Conservation (phyloP, 305 asterid species). For the Andrographis paniculata region DNA sequence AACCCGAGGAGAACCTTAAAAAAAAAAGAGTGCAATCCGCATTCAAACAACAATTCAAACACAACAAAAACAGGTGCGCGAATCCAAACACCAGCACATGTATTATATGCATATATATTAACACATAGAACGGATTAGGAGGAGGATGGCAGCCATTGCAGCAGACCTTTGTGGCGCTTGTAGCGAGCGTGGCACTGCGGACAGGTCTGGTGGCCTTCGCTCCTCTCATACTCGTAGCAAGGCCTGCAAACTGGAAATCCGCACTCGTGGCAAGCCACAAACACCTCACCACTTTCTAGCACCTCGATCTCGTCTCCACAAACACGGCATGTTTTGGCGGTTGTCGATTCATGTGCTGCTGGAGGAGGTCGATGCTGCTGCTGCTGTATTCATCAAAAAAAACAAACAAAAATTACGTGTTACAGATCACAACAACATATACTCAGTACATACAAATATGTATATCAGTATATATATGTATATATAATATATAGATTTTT, state of each 20-base stretch:
- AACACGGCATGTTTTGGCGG: slow-evolving; percentile 37
- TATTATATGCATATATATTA: neutral
- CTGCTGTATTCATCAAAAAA: neutral
- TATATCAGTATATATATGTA: neutral
- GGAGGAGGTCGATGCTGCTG: slow-evolving; percentile 15
- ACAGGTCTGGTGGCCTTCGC: slow-evolving; percentile 58
- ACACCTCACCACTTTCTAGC: slow-evolving; percentile 38
- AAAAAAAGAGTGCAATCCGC: neutral
- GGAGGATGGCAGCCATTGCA: too few relatives aligned
- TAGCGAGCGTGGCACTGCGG: slow-evolving; percentile 67
- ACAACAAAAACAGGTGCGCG: neutral
- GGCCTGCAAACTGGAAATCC: slow-evolving; percentile 69
- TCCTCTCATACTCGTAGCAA: slow-evolving; percentile 69
- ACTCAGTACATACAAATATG: neutral
- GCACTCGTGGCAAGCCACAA: slow-evolving; percentile 56
- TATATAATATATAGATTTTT: neutral
- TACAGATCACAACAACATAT: too few relatives aligned
- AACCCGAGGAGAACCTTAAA: slow-evolving; percentile 48
- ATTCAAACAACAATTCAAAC: neutral
- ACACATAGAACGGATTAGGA: too few relatives aligned
- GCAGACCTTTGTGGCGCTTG: slow-evolving; percentile 58
- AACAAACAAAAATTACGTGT: too few relatives aligned
- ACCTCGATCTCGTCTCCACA: slow-evolving; percentile 61
- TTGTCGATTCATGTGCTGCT: slow-evolving; percentile 19
- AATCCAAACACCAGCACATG: neutral